A percentile compares a stretch with the other conserved stretches of the same genome.
phyloP scores from a whole-genome alignment of 2,329 filamentous ascomycete species.

The Talaromyces pinophilus region DNA sequence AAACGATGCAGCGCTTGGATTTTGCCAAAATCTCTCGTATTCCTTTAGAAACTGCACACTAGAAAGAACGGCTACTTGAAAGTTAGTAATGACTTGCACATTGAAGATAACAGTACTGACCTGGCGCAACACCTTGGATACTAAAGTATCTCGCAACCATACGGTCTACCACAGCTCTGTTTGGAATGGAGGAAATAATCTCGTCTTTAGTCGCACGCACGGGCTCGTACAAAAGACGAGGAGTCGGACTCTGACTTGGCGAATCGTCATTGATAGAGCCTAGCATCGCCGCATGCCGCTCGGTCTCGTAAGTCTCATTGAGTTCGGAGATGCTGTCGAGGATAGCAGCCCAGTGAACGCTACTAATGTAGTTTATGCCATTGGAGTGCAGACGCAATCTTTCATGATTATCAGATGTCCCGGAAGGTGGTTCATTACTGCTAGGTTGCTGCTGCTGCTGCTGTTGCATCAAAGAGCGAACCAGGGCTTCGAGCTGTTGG shows the following conservation, averaged over 20 bases:
- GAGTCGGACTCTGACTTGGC: background rate
- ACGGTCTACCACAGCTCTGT: slow-evolving; percentile 19
- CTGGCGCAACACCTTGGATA: slow-evolving; percentile 8
- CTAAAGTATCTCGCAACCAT: slow-evolving; percentile 23
- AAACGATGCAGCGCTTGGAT: background rate
- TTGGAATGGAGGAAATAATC: slow-evolving; percentile 13
- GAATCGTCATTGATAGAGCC: background rate
- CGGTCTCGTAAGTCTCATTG: slow-evolving; percentile 4
- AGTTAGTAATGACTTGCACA: background rate
- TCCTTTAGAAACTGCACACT: slow-evolving; percentile 1
- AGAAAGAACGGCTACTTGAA: background rate
- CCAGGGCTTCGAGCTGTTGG: slow-evolving; percentile 24
- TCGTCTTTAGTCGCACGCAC: slow-evolving; percentile 12
- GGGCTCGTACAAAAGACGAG: slow-evolving; percentile 17
- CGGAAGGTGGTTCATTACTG: background rate
- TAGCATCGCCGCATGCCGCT: background rate
- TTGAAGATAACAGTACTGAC: background rate
- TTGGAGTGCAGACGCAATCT: slow-evolving; percentile 5
- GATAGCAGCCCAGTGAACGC: slow-evolving; percentile 14
- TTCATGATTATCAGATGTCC: too few relatives aligned
- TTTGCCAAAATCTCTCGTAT: slow-evolving; percentile 13
- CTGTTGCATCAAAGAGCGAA: slow-evolving; percentile 24
- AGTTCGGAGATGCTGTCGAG: slow-evolving; percentile 18
- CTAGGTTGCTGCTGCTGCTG: background rate
- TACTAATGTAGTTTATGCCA: slow-evolving; percentile 1